Percentiles rank a stretch among this genome's conserved stretches.
These are phyloP conservation scores for Solanum gracilifrons DNA, from an alignment of 257 asterid genomes.

Conservation along the genomic window DNA sequence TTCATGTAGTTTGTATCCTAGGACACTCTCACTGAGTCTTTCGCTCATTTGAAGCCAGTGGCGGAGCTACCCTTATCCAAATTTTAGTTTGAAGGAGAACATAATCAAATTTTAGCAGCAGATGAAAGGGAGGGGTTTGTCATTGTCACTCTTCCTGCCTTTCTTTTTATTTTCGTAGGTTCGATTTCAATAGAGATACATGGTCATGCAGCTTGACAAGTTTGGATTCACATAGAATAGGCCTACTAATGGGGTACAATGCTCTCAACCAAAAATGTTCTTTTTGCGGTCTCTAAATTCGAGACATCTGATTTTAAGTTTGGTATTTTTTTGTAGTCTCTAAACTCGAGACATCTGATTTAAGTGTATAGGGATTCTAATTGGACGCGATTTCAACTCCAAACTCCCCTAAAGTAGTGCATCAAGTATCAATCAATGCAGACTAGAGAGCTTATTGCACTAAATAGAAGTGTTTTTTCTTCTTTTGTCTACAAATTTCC, in stretches of 20 bases:
- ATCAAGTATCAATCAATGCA: neutral
- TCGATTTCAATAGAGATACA: neutral
- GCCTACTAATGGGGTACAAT: neutral
- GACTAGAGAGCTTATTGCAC: neutral
- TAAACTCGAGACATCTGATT: neutral
- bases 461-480: neutral
- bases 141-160: neutral
- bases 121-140: neutral
- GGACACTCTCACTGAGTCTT: neutral
- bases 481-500: neutral
- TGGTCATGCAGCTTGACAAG: neutral
- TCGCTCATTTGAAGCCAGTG: neutral
- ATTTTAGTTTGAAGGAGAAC: neutral
- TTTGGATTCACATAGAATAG: neutral
- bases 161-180: neutral
- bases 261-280: neutral
- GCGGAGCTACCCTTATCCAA: neutral
- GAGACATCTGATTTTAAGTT: neutral
- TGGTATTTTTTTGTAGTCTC: neutral
- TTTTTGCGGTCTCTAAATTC: fast-evolving
- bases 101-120: neutral
- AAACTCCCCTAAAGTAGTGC: neutral
- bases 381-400: neutral
- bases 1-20: neutral
- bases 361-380: neutral